These are phyloP conservation scores for Alternaria triticina DNA, from an alignment of 2,329 filamentous ascomycete genomes.

Conservation along the genomic window DNA sequence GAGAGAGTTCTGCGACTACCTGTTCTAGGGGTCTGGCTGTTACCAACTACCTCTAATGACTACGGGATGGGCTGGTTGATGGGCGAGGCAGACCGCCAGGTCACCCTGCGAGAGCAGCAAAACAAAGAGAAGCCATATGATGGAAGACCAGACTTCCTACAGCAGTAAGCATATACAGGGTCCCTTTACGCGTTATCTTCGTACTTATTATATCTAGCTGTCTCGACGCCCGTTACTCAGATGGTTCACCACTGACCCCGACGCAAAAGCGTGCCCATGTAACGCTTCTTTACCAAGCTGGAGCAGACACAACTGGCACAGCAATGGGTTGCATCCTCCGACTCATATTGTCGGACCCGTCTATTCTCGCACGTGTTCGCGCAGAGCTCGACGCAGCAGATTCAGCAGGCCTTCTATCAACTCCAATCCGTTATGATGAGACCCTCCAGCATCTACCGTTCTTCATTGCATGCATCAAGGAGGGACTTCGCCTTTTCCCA, in stretches of 20 bases:
- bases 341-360: conserved; percentile 29
- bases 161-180: conserved; percentile 28
- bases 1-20: conserved; percentile 39
- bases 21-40: conserved; percentile 31
- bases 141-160: conserved; percentile 44
- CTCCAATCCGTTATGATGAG: conserved; percentile 39
- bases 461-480: conserved; percentile 59
- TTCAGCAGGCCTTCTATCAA: conserved; percentile 23
- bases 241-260: conserved; percentile 37
- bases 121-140: conserved; percentile 26
- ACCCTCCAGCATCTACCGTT: conserved; percentile 50
- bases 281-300: conserved; percentile 48
- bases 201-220: conserved; percentile 25
- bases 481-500: conserved; percentile 59
- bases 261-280: conserved; percentile 47
- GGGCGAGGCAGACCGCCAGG: conserved; percentile 44
- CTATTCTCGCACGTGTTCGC: conserved; percentile 21
- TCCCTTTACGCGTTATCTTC: not conserved
- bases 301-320: conserved; percentile 47
- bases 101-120: conserved; percentile 36
- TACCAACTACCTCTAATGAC: conserved; percentile 39
- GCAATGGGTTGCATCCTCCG: conserved; percentile 42
- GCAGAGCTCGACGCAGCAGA: conserved; percentile 34
- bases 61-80: conserved; percentile 49
- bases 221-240: conserved; percentile 41